Percentiles rank a stretch among this genome's conserved stretches.
phyloP scores from a whole-genome alignment of 805 yeast genomes.

The Metschnikowia proteae region DNA sequence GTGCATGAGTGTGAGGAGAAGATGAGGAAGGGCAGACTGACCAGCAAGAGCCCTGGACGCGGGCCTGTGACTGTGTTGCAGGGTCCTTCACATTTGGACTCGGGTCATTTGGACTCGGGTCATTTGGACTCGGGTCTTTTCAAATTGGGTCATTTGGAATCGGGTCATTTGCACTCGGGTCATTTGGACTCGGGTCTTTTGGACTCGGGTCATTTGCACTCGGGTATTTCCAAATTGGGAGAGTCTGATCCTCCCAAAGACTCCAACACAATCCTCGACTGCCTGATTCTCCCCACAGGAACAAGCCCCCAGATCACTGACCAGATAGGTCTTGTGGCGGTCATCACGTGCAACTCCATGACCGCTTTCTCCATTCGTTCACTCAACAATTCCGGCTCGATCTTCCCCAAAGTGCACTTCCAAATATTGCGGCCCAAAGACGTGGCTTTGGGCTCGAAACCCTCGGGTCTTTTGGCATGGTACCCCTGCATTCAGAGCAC shows the following conservation, averaged over 20 bases:
- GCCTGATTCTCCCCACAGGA: slow-evolving; percentile 59
- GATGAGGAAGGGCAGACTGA: not conserved
- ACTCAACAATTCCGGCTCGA: slow-evolving; percentile 34
- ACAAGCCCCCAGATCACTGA: slow-evolving; percentile 53
- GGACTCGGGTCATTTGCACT: no score
- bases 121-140: no score
- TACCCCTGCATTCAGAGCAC: slow-evolving; percentile 43
- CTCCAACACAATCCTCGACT: slow-evolving; percentile 22
- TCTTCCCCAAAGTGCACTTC: slow-evolving; percentile 45
- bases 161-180: no score
- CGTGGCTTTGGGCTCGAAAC: slow-evolving; percentile 22
- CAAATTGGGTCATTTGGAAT: no score
- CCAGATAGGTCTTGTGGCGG: slow-evolving; percentile 54
- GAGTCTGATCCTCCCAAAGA: not conserved
- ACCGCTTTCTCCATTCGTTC: slow-evolving; percentile 50
- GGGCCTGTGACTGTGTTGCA: no score
- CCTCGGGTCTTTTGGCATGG: slow-evolving; percentile 54
- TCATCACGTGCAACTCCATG: slow-evolving; percentile 50
- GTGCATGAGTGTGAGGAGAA: not conserved
- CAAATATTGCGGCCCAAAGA: slow-evolving; percentile 47
- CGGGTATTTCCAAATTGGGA: no score
- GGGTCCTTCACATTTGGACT: no score
- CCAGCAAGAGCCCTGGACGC: not conserved
- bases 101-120: no score
- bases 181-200: no score